Percentiles rank a stretch among this genome's conserved stretches.
These are phyloP conservation scores for Candida adriatica DNA, from an alignment of 805 yeast genomes.

Conservation along the genomic window DNA sequence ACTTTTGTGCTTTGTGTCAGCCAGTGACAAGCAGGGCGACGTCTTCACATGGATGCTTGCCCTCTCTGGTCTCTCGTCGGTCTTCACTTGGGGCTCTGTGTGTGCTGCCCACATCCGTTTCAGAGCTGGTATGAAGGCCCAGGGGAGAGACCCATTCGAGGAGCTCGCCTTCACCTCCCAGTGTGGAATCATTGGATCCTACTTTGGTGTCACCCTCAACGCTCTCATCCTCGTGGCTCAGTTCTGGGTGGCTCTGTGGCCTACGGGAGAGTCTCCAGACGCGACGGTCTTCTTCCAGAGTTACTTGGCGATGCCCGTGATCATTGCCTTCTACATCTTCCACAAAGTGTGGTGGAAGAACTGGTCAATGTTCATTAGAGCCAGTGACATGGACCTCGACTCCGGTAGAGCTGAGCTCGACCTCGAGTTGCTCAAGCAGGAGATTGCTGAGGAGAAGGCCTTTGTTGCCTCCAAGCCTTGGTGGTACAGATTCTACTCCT, in stretches of 20 bases:
- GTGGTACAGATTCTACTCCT: constrained; percentile 40
- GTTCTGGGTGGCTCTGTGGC: constrained; percentile 13
- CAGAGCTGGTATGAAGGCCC: constrained; percentile 47
- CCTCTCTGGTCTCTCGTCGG: constrained; percentile 63
- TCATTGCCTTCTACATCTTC: constrained; percentile 29
- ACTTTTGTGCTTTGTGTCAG: constrained; percentile 52
- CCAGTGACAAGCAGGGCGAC: constrained; percentile 44
- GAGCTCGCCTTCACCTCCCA: constrained; percentile 66
- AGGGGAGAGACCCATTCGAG: constrained; percentile 58
- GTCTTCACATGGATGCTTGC: constrained; percentile 73
- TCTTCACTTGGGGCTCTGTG: constrained; percentile 74
- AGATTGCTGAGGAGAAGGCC: constrained; percentile 49
- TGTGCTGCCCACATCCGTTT: constrained; percentile 62
- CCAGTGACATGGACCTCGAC: constrained; percentile 49
- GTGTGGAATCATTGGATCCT: constrained; percentile 62
- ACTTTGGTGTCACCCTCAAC: constrained; percentile 52
- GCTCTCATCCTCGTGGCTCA: constrained; percentile 61
- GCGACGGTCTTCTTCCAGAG: constrained; percentile 30
- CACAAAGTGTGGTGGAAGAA: constrained; percentile 39
- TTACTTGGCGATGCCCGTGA: constrained; percentile 35
- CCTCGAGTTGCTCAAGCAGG: constrained; percentile 47
- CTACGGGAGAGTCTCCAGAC: constrained; percentile 24
- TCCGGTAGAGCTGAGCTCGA: constrained; percentile 59
- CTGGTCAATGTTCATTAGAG: constrained; percentile 32
- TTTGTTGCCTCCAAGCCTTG: constrained; percentile 38